These are phyloP conservation scores for Xylaria sp. DNA, from an alignment of 2,329 filamentous ascomycete genomes.

Conservation along the genomic window DNA sequence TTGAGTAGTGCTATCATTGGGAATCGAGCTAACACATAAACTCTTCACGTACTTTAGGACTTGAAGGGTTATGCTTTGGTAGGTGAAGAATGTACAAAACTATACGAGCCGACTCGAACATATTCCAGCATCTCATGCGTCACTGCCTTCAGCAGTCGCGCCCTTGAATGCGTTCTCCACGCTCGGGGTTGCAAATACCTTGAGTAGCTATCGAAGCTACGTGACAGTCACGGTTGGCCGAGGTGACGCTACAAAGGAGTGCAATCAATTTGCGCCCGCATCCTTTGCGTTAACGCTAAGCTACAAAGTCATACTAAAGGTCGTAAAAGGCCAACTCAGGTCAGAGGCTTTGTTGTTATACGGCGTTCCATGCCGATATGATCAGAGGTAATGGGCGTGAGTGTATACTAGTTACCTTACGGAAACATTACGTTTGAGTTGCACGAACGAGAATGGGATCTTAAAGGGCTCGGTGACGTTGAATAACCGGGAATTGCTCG, in stretches of 20 bases:
- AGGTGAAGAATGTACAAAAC: constrained; percentile 18
- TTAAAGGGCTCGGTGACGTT: neutral
- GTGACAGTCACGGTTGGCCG: constrained; percentile 2
- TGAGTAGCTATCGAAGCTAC: constrained; percentile 6
- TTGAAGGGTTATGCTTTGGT: constrained; percentile 18
- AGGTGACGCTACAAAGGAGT: neutral
- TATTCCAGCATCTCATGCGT: neutral
- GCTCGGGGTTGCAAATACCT: neutral
- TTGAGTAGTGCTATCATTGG: neutral
- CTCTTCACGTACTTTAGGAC: constrained; percentile 24
- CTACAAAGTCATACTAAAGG: neutral
- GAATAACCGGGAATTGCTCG: neutral
- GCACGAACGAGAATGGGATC: neutral
- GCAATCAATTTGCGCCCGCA: constrained; percentile 4
- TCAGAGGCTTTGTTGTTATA: neutral
- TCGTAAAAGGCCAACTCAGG: neutral
- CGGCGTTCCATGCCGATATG: neutral
- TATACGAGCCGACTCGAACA: constrained; percentile 6
- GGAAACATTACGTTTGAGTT: constrained; percentile 2
- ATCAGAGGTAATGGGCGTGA: neutral
- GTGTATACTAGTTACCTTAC: constrained; percentile 13
- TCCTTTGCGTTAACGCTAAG: constrained; percentile 6
- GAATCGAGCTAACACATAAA: constrained; percentile 25
- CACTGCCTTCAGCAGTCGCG: constrained; percentile 1
- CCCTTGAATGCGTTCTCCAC: neutral